Evolutionary conservation across 1,139 yeast genomes (phyloP).

Genomic region (Arxiozyma bovina): DNA sequence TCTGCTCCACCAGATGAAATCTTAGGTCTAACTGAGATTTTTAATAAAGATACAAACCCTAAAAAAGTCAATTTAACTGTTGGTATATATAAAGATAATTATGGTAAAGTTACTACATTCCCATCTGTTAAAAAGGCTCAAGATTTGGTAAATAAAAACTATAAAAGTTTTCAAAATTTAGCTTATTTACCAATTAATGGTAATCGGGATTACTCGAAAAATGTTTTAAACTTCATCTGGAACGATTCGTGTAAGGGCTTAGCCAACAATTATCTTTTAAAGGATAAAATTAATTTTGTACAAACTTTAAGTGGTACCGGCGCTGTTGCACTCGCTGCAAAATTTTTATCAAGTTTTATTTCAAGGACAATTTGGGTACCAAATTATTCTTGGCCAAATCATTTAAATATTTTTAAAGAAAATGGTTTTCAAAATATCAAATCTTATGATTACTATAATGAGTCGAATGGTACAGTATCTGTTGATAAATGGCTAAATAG

Average conservation of each 20-base stretch:
- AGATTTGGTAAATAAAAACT: slow-evolving; percentile 27
- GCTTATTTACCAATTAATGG: slow-evolving; percentile 66
- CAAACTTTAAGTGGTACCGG: slow-evolving; percentile 95
- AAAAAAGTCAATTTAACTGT: slow-evolving; percentile 81
- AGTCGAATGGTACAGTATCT: slow-evolving; percentile 38
- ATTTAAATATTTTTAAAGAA: slow-evolving; percentile 47
- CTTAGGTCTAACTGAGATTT: slow-evolving; percentile 57
- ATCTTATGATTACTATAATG: slow-evolving; percentile 44
- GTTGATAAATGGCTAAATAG: slow-evolving; percentile 41
- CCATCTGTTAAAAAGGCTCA: slow-evolving; percentile 75
- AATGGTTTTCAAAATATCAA: slow-evolving; percentile 27
- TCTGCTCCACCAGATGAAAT: slow-evolving; percentile 66
- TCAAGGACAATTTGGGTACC: slow-evolving; percentile 60
- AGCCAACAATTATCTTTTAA: slow-evolving; percentile 15
- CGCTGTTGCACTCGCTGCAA: slow-evolving; percentile 79
- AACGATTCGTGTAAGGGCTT: slow-evolving; percentile 41
- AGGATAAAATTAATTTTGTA: slow-evolving; percentile 8
- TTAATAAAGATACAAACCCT: slow-evolving; percentile 43
- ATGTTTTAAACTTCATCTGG: slow-evolving; percentile 64
- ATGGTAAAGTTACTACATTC: slow-evolving; percentile 80
- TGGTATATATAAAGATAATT: slow-evolving; percentile 84
- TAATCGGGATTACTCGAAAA: slow-evolving; percentile 51
- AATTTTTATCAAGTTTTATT: slow-evolving; percentile 44
- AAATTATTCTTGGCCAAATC: slow-evolving; percentile 95
- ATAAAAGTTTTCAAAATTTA: slow-evolving; percentile 40